These are phyloP conservation scores for Fusarium tjaetaba DNA, from an alignment of 2,329 filamentous ascomycete species.

Conservation along the genomic window DNA sequence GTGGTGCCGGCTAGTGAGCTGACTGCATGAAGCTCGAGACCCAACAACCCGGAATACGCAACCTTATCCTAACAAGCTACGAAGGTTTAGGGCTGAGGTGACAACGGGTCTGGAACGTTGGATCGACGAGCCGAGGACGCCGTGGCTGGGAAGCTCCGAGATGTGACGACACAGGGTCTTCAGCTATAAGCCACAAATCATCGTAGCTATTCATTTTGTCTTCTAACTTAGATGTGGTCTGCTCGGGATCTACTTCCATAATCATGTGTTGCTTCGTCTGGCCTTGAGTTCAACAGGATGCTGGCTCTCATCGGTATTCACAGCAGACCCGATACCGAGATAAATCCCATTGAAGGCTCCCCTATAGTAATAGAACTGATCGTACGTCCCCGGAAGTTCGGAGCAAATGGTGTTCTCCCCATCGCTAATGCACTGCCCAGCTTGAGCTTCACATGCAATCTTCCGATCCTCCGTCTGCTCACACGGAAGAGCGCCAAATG, in stretches of 20 bases:
- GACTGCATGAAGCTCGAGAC: constrained; percentile 5
- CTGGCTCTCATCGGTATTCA: not conserved
- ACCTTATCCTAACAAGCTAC: not conserved
- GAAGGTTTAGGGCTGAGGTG: constrained; percentile 1
- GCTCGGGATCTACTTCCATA: not conserved
- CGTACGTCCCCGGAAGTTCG: not conserved
- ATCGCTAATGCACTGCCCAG: not conserved
- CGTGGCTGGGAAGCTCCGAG: not conserved
- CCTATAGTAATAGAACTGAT: not conserved
- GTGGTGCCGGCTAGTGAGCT: not conserved
- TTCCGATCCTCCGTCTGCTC: not conserved
- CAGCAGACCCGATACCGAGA: not conserved
- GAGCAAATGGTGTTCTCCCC: not conserved
- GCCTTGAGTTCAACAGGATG: not conserved
- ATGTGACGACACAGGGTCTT: not conserved
- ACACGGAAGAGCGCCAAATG: not conserved
- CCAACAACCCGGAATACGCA: not conserved
- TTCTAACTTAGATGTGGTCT: too few relatives aligned
- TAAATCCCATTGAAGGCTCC: not conserved
- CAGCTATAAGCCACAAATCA: not conserved
- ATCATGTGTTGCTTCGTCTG: not conserved
- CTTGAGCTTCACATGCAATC: not conserved
- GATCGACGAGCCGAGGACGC: not conserved
- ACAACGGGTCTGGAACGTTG: not conserved
- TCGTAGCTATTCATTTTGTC: not conserved